phyloP scores from a whole-genome alignment of 1,284 basidiomycete species.

The Fistulina hepatica region DNA sequence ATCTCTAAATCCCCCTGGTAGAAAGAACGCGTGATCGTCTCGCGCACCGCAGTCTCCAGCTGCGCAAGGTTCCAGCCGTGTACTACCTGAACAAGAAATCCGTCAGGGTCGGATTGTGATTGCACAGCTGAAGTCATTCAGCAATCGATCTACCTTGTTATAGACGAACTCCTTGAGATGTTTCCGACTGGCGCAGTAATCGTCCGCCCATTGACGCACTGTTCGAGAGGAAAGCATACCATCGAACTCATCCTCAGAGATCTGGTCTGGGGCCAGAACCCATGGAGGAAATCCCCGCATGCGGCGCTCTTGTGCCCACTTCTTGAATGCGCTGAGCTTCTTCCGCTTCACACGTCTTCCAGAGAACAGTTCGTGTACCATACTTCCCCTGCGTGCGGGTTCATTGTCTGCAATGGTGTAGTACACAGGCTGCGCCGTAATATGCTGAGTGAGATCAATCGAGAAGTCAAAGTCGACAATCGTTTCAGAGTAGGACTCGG shows the following conservation, averaged over 20 bases:
- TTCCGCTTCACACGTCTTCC: slow-evolving; percentile 22
- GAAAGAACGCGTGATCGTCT: slow-evolving; percentile 38
- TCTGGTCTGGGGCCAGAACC: slow-evolving; percentile 17
- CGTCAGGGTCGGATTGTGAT: neutral
- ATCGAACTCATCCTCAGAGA: slow-evolving; percentile 6
- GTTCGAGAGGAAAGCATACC: slow-evolving; percentile 38
- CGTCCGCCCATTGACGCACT: slow-evolving; percentile 61
- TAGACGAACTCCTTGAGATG: slow-evolving; percentile 59
- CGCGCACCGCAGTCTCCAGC: slow-evolving; percentile 41
- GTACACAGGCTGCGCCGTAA: slow-evolving; percentile 29
- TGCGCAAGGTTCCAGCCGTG: slow-evolving; percentile 53
- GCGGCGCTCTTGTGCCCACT: slow-evolving; percentile 27
- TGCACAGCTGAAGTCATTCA: neutral
- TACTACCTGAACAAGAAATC: slow-evolving; percentile 30
- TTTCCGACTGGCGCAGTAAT: slow-evolving; percentile 55
- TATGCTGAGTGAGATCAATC: slow-evolving; percentile 35
- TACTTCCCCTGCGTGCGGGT: slow-evolving; percentile 45
- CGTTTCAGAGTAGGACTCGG: slow-evolving; percentile 39
- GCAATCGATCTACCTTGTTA: slow-evolving; percentile 32
- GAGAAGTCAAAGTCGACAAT: slow-evolving; percentile 57
- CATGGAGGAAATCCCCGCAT: slow-evolving; percentile 35
- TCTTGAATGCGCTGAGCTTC: slow-evolving; percentile 19
- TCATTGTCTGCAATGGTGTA: slow-evolving; percentile 42
- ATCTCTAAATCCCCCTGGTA: slow-evolving; percentile 45
- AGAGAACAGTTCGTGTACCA: slow-evolving; percentile 40